phyloP scores from a whole-genome alignment of 192 early-diverging fungal species.

The Chytriomyces confervae region DNA sequence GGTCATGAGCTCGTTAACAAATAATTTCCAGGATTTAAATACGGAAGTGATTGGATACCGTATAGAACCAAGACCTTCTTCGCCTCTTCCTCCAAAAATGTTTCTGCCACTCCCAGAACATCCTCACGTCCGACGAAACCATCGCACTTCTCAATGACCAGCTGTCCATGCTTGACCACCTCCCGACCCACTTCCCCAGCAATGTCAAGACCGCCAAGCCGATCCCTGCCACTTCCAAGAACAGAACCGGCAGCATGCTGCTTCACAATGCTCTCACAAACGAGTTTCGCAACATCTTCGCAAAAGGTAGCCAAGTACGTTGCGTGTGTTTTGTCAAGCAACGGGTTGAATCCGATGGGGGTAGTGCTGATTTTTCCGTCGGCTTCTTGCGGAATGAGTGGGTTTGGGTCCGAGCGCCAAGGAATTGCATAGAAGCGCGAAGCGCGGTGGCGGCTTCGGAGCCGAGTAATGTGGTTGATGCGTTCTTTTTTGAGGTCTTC shows the following conservation, averaged over 20 bases:
- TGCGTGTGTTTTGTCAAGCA: slow-evolving; percentile 18
- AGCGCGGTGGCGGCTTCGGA: slow-evolving; percentile 26
- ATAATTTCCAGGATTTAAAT: not conserved
- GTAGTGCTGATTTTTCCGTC: too few relatives aligned
- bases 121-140: slow-evolving; percentile 32
- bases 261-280: slow-evolving; percentile 39
- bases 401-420: slow-evolving; percentile 21
- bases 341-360: slow-evolving; percentile 18
- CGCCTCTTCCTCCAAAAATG: slow-evolving; percentile 9
- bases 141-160: slow-evolving; percentile 18
- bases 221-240: not conserved
- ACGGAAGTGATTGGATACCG: not conserved
- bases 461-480: slow-evolving; percentile 21
- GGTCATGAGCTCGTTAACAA: not conserved
- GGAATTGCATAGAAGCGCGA: slow-evolving; percentile 41
- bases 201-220: not conserved
- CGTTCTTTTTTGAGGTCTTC: slow-evolving; percentile 18
- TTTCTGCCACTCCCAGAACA: slow-evolving; percentile 1
- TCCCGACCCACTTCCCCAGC: slow-evolving; percentile 17
- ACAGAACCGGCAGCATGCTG: slow-evolving; percentile 1
- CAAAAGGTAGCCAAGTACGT: slow-evolving; percentile 29
- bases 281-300: slow-evolving; percentile 29
- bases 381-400: too few relatives aligned
- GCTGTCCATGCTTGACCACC: slow-evolving; percentile 19
- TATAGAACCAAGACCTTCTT: slow-evolving; percentile 28